phyloP scores from a whole-genome alignment of 164 flowering plant species.

The Annona cherimola region DNA sequence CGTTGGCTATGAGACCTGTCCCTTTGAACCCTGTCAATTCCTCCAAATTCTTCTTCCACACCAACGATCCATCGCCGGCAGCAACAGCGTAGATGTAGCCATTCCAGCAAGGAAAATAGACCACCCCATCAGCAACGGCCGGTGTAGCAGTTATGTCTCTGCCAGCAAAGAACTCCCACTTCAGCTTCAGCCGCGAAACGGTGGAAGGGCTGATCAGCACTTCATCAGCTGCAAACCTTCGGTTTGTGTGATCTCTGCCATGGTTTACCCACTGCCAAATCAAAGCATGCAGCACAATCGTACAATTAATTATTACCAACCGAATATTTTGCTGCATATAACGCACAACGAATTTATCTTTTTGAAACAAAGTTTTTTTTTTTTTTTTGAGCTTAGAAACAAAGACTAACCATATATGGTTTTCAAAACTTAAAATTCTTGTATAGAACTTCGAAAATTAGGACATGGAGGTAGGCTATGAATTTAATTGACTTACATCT shows the following conservation, averaged over 20 bases:
- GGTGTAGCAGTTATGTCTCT: slow-evolving; percentile 2
- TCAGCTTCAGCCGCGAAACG: not conserved
- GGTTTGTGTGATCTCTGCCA: not conserved
- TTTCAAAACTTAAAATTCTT: no score
- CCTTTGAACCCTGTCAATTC: not conserved
- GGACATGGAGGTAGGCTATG: no score
- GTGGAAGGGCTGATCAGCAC: not conserved
- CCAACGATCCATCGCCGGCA: not conserved
- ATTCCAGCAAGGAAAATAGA: slow-evolving; percentile 3
- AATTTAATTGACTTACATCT: no score
- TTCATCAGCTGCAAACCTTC: not conserved
- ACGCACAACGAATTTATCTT: no score
- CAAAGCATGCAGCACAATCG: no score
- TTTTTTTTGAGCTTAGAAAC: no score
- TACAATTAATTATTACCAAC: no score
- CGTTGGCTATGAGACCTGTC: not conserved
- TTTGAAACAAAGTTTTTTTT: no score
- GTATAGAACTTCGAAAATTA: no score
- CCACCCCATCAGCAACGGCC: not conserved
- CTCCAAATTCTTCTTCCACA: slow-evolving; percentile 3
- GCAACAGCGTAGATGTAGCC: not conserved
- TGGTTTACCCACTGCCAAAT: slow-evolving; percentile 4
- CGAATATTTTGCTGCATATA: no score
- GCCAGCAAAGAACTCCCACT: slow-evolving; percentile 3
- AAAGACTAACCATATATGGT: no score